Conservation (phyloP, 2,329 filamentous ascomycete genomes). For the Biscogniauxia marginata region DNA sequence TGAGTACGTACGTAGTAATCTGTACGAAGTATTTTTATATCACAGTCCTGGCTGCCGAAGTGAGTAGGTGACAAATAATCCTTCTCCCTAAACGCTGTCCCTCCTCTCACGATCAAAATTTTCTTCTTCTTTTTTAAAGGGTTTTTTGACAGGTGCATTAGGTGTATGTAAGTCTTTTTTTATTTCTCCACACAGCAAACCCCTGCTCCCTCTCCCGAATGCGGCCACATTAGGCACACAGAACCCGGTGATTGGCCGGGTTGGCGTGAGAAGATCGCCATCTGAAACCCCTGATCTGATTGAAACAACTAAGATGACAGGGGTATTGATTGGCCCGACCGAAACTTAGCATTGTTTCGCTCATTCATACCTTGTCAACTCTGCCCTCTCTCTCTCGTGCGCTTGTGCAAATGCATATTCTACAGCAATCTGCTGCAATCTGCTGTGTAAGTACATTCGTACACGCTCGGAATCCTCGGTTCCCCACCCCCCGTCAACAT, state of each 20-base stretch:
- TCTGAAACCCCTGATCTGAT: constrained; percentile 6
- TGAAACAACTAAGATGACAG: constrained; percentile 14
- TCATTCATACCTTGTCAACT: constrained; percentile 2
- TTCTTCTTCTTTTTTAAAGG: background rate
- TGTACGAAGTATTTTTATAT: too few species aligned
- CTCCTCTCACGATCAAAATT: background rate
- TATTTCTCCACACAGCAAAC: background rate
- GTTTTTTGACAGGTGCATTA: background rate
- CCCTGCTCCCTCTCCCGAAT: background rate
- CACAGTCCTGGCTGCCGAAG: too few species aligned
- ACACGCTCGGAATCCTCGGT: background rate
- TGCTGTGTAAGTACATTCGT: background rate
- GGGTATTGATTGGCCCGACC: background rate
- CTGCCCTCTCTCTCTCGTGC: background rate
- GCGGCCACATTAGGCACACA: background rate
- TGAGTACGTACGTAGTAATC: too few species aligned
- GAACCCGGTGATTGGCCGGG: background rate
- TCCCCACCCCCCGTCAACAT: background rate
- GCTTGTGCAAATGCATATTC: background rate
- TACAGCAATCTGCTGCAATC: too few species aligned
- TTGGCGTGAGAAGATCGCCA: constrained; percentile 1
- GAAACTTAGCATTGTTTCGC: background rate
- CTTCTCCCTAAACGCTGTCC: background rate
- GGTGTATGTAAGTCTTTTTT: background rate
- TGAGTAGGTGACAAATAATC: too few species aligned